These are phyloP conservation scores for Rhizopogon vesiculosus DNA, from an alignment of 768 basidiomycete species.

Conservation along the genomic window DNA sequence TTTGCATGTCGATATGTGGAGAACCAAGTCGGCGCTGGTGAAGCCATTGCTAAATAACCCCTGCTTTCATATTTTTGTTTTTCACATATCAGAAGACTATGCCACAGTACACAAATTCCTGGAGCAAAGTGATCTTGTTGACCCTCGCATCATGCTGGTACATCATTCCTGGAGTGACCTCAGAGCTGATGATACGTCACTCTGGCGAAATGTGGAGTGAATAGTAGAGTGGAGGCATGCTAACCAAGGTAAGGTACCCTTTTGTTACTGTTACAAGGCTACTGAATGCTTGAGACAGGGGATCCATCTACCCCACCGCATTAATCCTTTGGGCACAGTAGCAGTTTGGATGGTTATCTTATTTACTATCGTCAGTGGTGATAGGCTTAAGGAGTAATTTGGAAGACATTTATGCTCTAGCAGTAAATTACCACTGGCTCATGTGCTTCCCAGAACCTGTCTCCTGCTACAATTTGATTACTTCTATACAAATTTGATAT, in stretches of 20 bases:
- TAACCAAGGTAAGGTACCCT: not conserved
- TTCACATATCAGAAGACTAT: not conserved
- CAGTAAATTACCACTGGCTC: too few relatives aligned
- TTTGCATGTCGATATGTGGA: constrained; percentile 6
- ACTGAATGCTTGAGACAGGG: too few relatives aligned
- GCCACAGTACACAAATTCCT: not conserved
- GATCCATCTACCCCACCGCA: too few relatives aligned
- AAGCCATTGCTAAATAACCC: not conserved
- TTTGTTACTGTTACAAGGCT: too few relatives aligned
- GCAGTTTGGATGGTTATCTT: too few relatives aligned
- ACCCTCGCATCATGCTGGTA: not conserved
- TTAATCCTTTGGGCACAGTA: too few relatives aligned
- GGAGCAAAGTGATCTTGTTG: not conserved
- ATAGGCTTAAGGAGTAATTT: too few relatives aligned
- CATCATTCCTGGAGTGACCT: not conserved
- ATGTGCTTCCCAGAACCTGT: too few relatives aligned
- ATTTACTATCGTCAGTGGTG: too few relatives aligned
- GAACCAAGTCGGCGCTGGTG: not conserved
- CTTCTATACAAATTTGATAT: too few relatives aligned
- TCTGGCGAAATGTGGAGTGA: not conserved
- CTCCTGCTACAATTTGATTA: too few relatives aligned
- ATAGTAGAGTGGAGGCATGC: not conserved
- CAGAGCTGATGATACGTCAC: not conserved
- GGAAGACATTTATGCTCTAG: too few relatives aligned
- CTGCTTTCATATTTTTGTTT: not conserved